Evolutionary conservation across 2,329 filamentous ascomycete species (phyloP), one percentile per base, ranked within the genome.

Genomic region (Orbilia ellipsospora): DNA sequence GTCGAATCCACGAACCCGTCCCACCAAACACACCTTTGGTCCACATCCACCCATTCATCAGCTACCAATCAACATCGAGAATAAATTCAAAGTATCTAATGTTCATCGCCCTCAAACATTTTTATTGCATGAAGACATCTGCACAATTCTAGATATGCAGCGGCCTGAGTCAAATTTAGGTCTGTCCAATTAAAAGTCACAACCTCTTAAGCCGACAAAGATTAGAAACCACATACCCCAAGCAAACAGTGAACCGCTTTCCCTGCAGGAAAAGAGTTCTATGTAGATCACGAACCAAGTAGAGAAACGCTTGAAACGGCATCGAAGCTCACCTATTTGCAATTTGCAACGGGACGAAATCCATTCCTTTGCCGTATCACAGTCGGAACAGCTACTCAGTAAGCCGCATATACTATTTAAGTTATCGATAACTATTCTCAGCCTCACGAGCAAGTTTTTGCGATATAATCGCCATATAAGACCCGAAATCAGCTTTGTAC

Each of bases 351-450:
- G 40, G 42, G 51, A 56, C 48, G 31, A 55, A 48, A 56, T 1
- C 31, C 28, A 10, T 12, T 36, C 20, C 42, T 44, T 57, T n/a
- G 16, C 13, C 16, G 56, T n/a, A 16, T 31, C 36, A 60, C 6
- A 28, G 28, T 60, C 56, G 36, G 18, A 45, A 23, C 23, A 8
- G 5, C 45, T 60, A 40, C 36, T 48, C 18, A 60, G 40, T 60
- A 61, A 61, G 57, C 42, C 15, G 10, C 44, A 61, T 15, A 2
- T 61, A 50, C 10, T 50, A n/a, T 61, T 50, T 48, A 50, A 50
- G 57, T 61, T 61, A 61, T 61, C 57, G 44, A 50, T 61, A 61
- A 15, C 42, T n/a, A 18, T 61, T 16, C 48, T 61, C 57, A 61
- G 57, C 57, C 57, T 55, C 52, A 42, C 36, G 26, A 23, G 15